Evolutionary conservation across 1,139 yeast species (phyloP).

Genomic region (Magnusiomyces suaveolens): DNA sequence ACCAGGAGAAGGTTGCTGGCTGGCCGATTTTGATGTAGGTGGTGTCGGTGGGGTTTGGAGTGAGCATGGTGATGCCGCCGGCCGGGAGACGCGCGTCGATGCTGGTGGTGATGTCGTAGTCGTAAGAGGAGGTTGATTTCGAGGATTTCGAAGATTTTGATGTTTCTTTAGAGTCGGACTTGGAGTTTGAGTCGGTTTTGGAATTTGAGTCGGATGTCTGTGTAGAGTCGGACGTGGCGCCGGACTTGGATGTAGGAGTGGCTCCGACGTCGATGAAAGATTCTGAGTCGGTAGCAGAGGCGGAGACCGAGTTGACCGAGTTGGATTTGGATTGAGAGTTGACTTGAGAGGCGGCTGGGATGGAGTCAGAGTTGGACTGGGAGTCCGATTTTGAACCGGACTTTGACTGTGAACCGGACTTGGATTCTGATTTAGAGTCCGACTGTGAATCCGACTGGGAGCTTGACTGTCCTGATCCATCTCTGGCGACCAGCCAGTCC

Average conservation of each 20-base stretch:
- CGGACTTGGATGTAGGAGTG: no score
- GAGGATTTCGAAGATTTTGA: background rate
- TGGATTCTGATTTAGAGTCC: background rate
- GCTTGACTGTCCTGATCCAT: no score
- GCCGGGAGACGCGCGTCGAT: constrained; percentile 32
- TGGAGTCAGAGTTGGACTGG: background rate
- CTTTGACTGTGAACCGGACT: background rate
- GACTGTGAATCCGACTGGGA: background rate
- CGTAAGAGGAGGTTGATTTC: constrained; percentile 8
- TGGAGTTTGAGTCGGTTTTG: no score
- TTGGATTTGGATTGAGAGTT: no score
- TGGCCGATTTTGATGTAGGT: constrained; percentile 35
- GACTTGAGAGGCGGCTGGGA: background rate
- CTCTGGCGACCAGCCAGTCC: no score
- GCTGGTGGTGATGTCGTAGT: constrained; percentile 18
- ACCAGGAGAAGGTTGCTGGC: constrained; percentile 36
- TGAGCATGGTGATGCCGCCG: constrained; percentile 30
- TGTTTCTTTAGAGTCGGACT: background rate
- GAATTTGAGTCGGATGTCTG: background rate
- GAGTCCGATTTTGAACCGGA: no score
- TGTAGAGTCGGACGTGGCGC: background rate
- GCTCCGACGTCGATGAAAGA: background rate
- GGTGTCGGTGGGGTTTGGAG: constrained; percentile 30
- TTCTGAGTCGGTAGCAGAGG: background rate
- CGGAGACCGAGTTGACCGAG: background rate